Evolutionary conservation across 1,284 basidiomycete genomes (phyloP), one percentile per base, ranked within the genome.

Genomic region (Agroathelia rolfsii): DNA sequence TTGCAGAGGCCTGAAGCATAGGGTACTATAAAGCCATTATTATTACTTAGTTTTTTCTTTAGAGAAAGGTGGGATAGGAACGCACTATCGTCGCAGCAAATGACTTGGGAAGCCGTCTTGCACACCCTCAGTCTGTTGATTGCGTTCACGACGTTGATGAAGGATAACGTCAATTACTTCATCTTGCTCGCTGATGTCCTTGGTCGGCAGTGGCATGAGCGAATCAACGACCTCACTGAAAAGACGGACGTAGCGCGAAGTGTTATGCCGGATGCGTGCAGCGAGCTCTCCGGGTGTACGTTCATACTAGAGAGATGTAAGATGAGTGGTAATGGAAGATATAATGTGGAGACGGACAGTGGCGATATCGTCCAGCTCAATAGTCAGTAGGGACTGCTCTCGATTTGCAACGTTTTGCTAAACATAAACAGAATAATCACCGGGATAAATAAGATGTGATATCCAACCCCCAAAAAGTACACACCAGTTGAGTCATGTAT

Each of bases 141-240:
- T 97, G 40, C 86, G 71, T 56, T 94, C 84, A 38, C 78, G 67
- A 34, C 95, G 72, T 54, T 98, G 95, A 52, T 93, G 88, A 46
- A 95, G 70, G 43, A 96, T 90, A 6, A 97, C 77, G 55, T 96
- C 93, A 28, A 95, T 83, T 27, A 95, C 90, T 52, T 96, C 92
- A 46, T 88, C 86, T 28, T 87, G 70, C 40, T 84, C 76, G 41
- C 76, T 81, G 38, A 96, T 85, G 47, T 95, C 89, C 53, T 83
- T 83, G 14, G 83, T 89, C 2, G 93, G 85, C 26, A 63, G 61
- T 4, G 92, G 93, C 67, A 92, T 77, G 36, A 93, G 64, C 42
- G 75, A 71, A 66, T 99, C 95, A 32, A 97, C 76, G 28, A 85
- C 87, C 46, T 93, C 85, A 48, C 78, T 78, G 59, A 98, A 97